Evolutionary conservation across 2,329 filamentous ascomycete species (phyloP).

Genomic region (Botrytis medusae): DNA sequence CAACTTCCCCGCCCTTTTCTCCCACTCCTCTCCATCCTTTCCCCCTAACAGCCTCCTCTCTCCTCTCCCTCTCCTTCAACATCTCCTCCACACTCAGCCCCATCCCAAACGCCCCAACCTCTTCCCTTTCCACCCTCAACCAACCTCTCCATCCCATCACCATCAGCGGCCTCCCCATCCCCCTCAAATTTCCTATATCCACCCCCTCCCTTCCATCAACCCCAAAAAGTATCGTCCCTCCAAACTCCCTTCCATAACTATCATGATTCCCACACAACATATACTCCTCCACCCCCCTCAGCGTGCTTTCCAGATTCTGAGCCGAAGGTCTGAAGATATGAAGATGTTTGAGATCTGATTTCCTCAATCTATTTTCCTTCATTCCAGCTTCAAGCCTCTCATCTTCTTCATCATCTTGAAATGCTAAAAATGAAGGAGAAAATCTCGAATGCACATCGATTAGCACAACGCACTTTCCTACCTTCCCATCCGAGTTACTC

Average conservation of each 20-base stretch:
- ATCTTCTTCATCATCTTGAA: neutral
- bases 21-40: slow-evolving; percentile 33
- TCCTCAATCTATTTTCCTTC: neutral
- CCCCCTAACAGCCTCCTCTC: slow-evolving; percentile 28
- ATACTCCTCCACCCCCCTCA: slow-evolving; percentile 35
- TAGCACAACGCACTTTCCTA: slow-evolving; percentile 37
- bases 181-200: slow-evolving; percentile 23
- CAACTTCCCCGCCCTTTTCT: slow-evolving; percentile 30
- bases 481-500: slow-evolving; percentile 19
- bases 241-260: slow-evolving; percentile 36
- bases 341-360: slow-evolving; percentile 34
- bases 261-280: slow-evolving; percentile 36
- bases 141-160: slow-evolving; percentile 38
- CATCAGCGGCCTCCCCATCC: slow-evolving; percentile 23
- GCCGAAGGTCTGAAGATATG: slow-evolving; percentile 34
- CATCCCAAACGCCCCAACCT: slow-evolving; percentile 29
- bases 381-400: neutral
- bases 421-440: slow-evolving; percentile 44
- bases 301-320: slow-evolving; percentile 28
- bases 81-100: slow-evolving; percentile 38
- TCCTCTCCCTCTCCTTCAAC: slow-evolving; percentile 30
- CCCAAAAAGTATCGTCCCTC: slow-evolving; percentile 36
- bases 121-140: slow-evolving; percentile 36
- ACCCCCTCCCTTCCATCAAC: slow-evolving; percentile 29
- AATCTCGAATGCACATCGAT: slow-evolving; percentile 58